Base-by-base conservation (phyloP, 768 basidiomycete species). In the Trametes sanguinea region DNA sequence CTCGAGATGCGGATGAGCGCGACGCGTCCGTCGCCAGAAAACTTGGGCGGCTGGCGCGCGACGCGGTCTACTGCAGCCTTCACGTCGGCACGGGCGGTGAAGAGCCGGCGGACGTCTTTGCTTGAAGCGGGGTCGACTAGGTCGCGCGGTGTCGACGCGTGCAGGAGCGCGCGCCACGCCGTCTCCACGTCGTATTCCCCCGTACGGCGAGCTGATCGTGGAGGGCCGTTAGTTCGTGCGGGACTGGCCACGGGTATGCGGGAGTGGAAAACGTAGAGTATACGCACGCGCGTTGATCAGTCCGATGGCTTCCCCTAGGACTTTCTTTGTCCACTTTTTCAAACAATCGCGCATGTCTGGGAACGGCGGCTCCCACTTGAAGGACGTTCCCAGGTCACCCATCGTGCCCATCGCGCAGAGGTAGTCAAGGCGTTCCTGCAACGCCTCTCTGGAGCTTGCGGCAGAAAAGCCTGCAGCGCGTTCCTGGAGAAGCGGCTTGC, bases 11-110 rank as follows among this genome's bases (percentile, higher is more conserved):
- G 69, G 8, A 81, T 62, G 11, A 82, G 72, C 10, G 81, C 80
- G 14, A 81, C 73, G 46, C 72, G 68, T 1, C 80, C 81, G 67
- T 82, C 81, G 17, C 74, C 72, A 8, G 77, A 76, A 65, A 81
- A 82, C 37, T 69, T 71, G 0, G 81, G 81, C 5, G 79, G 74
- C 59, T 67, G 60, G 40, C 68, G 72, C 17, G 67, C 67, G 42
- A 70, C 72, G 9, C 71, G 62, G 47, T 76, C 74, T 2, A 77
- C 75, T 65, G 80, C 80, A n/a, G 67, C 64, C 29, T 72, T 72
- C 13, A 80, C 76, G 42, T 76, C 74, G 5, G 72, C 66, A 27
- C 77, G 72, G 4, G 78, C 78, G 1, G 46, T 74, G 65, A 66
- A 75, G 68, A 64, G 77, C 47, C 65, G 69, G 68, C 13, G 68